Percentiles rank a stretch among this genome's conserved stretches.
Evolutionary conservation across 108 stramenopile species (phyloP).

Genomic region (Pseudonitzschia delicatissima): DNA sequence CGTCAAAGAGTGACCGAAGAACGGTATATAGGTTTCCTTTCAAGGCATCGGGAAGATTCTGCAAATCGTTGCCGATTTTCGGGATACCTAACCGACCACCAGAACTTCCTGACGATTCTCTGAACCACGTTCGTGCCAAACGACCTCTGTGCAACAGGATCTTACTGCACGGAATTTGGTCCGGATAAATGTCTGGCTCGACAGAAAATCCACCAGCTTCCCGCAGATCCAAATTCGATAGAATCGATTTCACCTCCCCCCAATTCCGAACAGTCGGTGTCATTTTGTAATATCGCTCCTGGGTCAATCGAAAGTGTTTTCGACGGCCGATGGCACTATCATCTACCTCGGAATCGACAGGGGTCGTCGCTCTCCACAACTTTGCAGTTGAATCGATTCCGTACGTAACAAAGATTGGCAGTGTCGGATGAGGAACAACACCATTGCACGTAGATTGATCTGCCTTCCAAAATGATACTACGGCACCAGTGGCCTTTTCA

Average conservation of each 20-base stretch:
- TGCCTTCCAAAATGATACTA: constrained; percentile 68
- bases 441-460: constrained; percentile 82
- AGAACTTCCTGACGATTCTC: background rate
- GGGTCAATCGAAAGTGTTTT: constrained; percentile 9
- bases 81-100: constrained; percentile 2
- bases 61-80: constrained; percentile 68
- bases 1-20: constrained; percentile 27
- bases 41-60: constrained; percentile 44
- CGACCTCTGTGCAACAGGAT: constrained; percentile 13
- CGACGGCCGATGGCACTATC: constrained; percentile 50
- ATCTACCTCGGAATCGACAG: constrained; percentile 63
- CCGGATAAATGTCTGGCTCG: constrained; percentile 46
- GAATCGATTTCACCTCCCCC: constrained; percentile 20
- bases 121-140: constrained; percentile 8
- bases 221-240: constrained; percentile 15
- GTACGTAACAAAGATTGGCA: constrained; percentile 78
- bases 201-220: constrained; percentile 16
- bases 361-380: constrained; percentile 77
- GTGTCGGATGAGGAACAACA: constrained; percentile 68
- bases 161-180: constrained; percentile 48
- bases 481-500: constrained; percentile 59
- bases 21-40: constrained; percentile 55
- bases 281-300: constrained; percentile 40
- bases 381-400: constrained; percentile 87
- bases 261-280: constrained; percentile 54